These are phyloP conservation scores for Aspergillus chevalieri DNA, from an alignment of 2,329 filamentous ascomycete species.

Conservation along the genomic window DNA sequence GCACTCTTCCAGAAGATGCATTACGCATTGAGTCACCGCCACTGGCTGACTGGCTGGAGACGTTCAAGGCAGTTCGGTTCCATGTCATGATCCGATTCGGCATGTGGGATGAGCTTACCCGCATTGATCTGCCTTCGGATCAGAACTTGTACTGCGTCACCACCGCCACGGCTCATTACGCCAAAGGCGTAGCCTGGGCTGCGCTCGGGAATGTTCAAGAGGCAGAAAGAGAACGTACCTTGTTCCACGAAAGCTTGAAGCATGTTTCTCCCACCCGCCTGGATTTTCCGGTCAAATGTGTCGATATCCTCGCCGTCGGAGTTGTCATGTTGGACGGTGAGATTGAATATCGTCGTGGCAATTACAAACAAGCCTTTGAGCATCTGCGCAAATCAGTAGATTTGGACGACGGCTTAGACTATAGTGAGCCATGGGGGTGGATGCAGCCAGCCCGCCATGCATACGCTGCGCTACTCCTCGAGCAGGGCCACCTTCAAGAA, in stretches of 20 bases:
- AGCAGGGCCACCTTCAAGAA: slow-evolving; percentile 53
- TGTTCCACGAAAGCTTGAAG: slow-evolving; percentile 48
- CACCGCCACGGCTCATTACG: slow-evolving; percentile 61
- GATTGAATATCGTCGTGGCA: slow-evolving; percentile 58
- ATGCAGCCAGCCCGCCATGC: slow-evolving; percentile 68
- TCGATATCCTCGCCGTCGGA: slow-evolving; percentile 58
- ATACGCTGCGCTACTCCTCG: slow-evolving; percentile 60
- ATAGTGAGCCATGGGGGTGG: slow-evolving; percentile 71
- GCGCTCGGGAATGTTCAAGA: slow-evolving; percentile 49
- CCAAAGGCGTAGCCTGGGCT: slow-evolving; percentile 59
- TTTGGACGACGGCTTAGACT: slow-evolving; percentile 57
- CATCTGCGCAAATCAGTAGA: slow-evolving; percentile 52
- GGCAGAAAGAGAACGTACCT: slow-evolving; percentile 45
- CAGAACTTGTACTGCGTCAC: slow-evolving; percentile 59
- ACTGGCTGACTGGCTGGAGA: slow-evolving; percentile 74
- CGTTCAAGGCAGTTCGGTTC: slow-evolving; percentile 58
- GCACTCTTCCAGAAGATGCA: slow-evolving; percentile 56
- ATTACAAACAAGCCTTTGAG: slow-evolving; percentile 53
- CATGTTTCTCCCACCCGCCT: slow-evolving; percentile 53
- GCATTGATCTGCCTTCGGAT: slow-evolving; percentile 52
- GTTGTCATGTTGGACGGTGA: slow-evolving; percentile 64
- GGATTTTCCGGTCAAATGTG: slow-evolving; percentile 60
- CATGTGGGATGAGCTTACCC: slow-evolving; percentile 60
- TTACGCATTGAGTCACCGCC: slow-evolving; percentile 60
- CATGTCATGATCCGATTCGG: slow-evolving; percentile 70